Base-by-base conservation (phyloP, 495 filamentous ascomycete species). In the Podospora comata region DNA sequence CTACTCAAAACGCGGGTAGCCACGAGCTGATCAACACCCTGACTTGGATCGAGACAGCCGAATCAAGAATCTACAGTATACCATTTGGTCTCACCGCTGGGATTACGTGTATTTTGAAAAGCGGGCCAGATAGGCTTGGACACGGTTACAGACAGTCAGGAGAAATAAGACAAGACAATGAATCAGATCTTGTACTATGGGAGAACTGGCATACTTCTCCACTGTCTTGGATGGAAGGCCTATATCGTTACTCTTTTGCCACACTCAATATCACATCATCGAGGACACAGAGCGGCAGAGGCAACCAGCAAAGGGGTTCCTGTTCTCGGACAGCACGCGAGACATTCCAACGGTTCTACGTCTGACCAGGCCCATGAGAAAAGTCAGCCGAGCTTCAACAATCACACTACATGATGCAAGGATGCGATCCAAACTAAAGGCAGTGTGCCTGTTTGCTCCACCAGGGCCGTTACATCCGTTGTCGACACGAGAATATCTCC, bases 401-500 rank as follows among this genome's bases (percentile, higher is more conserved):
- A 48, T 48, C 39, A 11, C 39, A 48, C 39, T 48, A 48, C 39
- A 48, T 48, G 39, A 48, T 48, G 39, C 39, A 48, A 48, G 13
- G 39, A 48, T 13, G 39, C 39, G 39, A 48, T 48, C 39, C 2
- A 48, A 13, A 1, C 9, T 48, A 16, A 16, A 48, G 39, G 39
- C 39, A 16, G 15, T 11, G 39, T 48, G 39, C 39, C 2, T 58
- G 55, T 58, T 58, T 58, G 55, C 55, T 58, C n/a, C n/a, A 58
- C 55, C 13, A 20, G n/a, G 55, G 6, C n/a, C 1, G 55, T 58
- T 58, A 58, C 55, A 58, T 26, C 55, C 55, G 55, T 58, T 48
- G 11, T 58, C n/a, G n/a, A 20, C 55, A 26, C n/a, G 55, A 58
- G n/a, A 19, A 58, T 58, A 58, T 58, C 18, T 58, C 55, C 55